Evolutionary conservation across 176 grass and related monocot genomes (phyloP).

Genomic region (Secale cereale): DNA sequence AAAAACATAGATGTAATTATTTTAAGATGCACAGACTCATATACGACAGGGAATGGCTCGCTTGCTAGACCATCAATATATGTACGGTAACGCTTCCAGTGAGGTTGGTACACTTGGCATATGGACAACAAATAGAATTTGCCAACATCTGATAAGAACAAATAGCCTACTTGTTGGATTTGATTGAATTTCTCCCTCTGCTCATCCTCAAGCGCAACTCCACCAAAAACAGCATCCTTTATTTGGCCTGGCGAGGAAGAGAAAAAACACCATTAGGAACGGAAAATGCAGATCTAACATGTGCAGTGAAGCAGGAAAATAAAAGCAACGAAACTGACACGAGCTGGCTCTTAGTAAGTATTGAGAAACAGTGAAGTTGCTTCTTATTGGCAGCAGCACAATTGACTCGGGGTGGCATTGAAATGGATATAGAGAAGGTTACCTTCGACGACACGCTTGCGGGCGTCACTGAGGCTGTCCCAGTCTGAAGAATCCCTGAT

Average conservation of each 20-base stretch:
- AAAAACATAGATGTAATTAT: too few species aligned
- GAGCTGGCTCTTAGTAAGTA: neutral
- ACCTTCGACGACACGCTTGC: conserved; percentile 89
- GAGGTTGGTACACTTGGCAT: neutral
- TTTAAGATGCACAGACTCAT: too few species aligned
- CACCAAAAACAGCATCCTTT: conserved; percentile 89
- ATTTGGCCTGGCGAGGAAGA: conserved; percentile 54
- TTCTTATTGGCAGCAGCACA: neutral
- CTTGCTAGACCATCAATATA: neutral
- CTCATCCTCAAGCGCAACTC: conserved; percentile 84
- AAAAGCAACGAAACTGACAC: neutral
- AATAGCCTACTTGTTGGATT: conserved; percentile 69
- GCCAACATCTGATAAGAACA: neutral
- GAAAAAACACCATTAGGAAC: neutral
- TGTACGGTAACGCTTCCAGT: neutral
- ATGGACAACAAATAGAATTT: neutral
- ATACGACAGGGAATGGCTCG: too few species aligned
- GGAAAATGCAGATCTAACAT: neutral
- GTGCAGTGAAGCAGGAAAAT: neutral
- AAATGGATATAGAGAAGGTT: neutral
- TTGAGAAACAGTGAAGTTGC: neutral
- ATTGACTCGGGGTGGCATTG: neutral
- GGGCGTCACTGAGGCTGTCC: conserved; percentile 68
- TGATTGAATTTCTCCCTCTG: conserved; percentile 88
- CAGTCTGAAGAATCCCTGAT: conserved; percentile 72